A percentile compares a stretch with the other conserved stretches of the same genome.
Conservation (phyloP, 148 eudicot genomes). For the Vaccinium corymbosum region DNA sequence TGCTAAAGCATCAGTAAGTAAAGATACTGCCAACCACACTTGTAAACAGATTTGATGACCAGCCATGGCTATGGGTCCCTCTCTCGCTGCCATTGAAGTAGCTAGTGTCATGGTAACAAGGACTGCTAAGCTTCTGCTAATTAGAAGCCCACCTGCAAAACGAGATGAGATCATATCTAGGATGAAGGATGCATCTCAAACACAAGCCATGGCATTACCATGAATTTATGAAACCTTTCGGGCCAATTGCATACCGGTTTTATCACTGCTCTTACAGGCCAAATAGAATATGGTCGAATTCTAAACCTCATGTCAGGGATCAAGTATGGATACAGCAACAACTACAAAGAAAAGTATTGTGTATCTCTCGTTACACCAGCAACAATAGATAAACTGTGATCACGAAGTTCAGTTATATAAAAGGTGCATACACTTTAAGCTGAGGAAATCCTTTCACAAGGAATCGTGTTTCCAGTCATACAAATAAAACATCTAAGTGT, state of each 20-base stretch:
- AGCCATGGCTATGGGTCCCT: constrained; percentile 89
- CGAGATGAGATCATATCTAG: not conserved
- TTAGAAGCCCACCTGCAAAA: constrained; percentile 70
- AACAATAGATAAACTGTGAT: not conserved
- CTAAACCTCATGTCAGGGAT: not conserved
- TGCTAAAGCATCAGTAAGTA: constrained; percentile 97
- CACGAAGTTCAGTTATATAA: not conserved
- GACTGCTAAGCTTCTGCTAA: constrained; percentile 74
- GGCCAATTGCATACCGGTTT: not conserved
- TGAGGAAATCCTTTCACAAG: not conserved
- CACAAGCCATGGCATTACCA: not conserved
- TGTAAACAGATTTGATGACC: constrained; percentile 85
- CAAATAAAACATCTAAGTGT: not conserved
- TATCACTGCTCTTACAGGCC: not conserved
- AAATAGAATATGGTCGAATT: not conserved
- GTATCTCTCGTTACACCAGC: not conserved
- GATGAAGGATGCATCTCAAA: constrained; percentile 9
- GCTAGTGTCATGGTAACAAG: constrained; percentile 75
- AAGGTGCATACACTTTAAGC: not conserved
- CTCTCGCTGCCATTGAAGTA: constrained; percentile 86
- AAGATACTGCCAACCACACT: constrained; percentile 90
- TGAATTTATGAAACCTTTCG: not conserved
- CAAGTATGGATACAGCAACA: not conserved
- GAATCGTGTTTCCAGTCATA: not conserved
- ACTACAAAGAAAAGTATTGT: not conserved